Conservation (phyloP, 1,284 basidiomycete species). For the Apiotrichum gamsii region DNA sequence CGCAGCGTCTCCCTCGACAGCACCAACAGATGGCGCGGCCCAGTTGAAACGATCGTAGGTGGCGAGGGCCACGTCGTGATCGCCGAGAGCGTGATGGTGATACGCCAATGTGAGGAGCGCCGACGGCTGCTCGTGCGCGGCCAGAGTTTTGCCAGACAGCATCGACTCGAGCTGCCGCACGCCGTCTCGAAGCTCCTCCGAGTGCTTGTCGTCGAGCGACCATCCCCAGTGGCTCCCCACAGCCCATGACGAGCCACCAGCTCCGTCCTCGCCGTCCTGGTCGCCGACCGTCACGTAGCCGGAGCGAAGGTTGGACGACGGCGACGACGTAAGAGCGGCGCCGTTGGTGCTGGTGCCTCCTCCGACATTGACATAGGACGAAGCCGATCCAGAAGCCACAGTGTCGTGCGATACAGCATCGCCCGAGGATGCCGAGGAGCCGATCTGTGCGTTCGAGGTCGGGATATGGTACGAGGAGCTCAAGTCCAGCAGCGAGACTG, state of each 20-base stretch:
- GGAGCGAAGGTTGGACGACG: neutral
- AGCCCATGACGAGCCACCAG: conserved; percentile 24
- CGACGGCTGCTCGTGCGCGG: conserved; percentile 28
- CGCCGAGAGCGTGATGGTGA: conserved; percentile 66
- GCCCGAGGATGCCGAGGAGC: conserved; percentile 23
- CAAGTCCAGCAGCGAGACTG: conserved; percentile 43
- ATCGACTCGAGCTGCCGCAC: neutral
- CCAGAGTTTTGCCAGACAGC: conserved; percentile 1
- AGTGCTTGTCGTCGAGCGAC: neutral
- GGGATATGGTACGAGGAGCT: conserved; percentile 24
- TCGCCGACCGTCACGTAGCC: conserved; percentile 27
- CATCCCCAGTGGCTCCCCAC: conserved; percentile 3
- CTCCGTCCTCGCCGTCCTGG: conserved; percentile 37
- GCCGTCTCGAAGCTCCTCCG: neutral
- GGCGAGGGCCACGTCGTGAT: conserved; percentile 58
- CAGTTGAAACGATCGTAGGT: conserved; percentile 57
- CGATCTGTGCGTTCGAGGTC: conserved; percentile 6
- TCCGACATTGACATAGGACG: conserved; percentile 38
- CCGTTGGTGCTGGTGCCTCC: neutral
- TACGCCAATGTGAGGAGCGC: conserved; percentile 60
- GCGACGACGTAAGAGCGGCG: neutral
- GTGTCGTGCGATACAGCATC: conserved; percentile 21
- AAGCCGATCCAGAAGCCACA: conserved; percentile 17
- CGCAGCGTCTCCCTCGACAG: conserved; percentile 44
- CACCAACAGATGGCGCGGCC: conserved; percentile 35